These are phyloP conservation scores for Diaporthe citrichinensis DNA, from an alignment of 2,329 filamentous ascomycete genomes.

Conservation along the genomic window DNA sequence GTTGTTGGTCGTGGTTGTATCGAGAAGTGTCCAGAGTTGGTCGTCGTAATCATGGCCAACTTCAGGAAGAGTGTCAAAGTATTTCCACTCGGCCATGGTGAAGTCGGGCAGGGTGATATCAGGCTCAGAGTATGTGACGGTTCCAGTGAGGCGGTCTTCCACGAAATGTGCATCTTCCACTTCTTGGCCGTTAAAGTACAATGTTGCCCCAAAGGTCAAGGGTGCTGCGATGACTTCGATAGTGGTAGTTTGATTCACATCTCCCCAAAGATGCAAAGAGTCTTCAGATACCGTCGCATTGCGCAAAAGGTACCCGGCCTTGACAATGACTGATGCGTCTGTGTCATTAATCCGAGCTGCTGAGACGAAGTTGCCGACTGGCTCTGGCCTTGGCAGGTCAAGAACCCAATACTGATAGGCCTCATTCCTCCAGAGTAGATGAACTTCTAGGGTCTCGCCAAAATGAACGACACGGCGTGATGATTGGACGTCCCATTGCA, in stretches of 20 bases:
- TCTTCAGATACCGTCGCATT: conserved; percentile 59
- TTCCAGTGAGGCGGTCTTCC: conserved; percentile 63
- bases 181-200: conserved; percentile 51
- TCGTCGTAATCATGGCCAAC: conserved; percentile 76
- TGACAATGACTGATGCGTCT: conserved; percentile 66
- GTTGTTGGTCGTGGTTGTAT: conserved; percentile 75
- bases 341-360: conserved; percentile 42
- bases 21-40: conserved; percentile 73
- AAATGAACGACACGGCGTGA: conserved; percentile 50
- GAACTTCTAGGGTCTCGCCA: conserved; percentile 59
- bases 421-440: conserved; percentile 67
- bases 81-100: conserved; percentile 74
- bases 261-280: not conserved
- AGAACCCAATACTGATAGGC: conserved; percentile 80
- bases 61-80: conserved; percentile 79
- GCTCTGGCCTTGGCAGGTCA: conserved; percentile 54
- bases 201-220: not conserved
- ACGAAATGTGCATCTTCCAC: conserved; percentile 59
- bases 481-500: conserved; percentile 50
- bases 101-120: conserved; percentile 70
- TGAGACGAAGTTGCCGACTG: conserved; percentile 49
- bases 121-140: conserved; percentile 62
- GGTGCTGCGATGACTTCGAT: conserved; percentile 42
- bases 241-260: conserved; percentile 47
- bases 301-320: conserved; percentile 75